These are phyloP conservation scores for Vitis rupestris DNA, from an alignment of 164 flowering plant species.

Conservation along the genomic window DNA sequence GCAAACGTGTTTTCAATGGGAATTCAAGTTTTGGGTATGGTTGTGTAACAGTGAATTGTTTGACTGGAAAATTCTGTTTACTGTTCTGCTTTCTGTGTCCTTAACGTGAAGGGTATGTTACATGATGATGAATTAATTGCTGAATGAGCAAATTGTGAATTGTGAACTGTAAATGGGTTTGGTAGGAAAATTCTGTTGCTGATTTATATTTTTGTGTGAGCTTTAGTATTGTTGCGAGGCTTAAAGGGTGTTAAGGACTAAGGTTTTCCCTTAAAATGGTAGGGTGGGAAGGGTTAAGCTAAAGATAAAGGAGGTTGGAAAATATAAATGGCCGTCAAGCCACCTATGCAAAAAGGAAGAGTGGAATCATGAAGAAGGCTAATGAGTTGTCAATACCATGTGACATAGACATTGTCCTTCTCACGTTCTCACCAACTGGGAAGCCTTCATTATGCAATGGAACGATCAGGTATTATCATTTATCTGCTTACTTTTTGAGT, in stretches of 20 bases:
- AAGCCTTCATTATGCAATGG: constrained; percentile 39
- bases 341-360: constrained; percentile 43
- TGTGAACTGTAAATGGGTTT: not conserved
- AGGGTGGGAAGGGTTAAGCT: constrained; percentile 55
- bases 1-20: too few relatives aligned
- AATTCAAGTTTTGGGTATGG: too few relatives aligned
- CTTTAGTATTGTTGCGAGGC: not conserved
- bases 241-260: not conserved
- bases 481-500: not conserved
- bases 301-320: constrained; percentile 45
- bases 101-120: too few relatives aligned
- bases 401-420: constrained; percentile 40
- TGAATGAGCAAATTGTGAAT: not conserved
- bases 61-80: too few relatives aligned
- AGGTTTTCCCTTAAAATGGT: constrained; percentile 2
- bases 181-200: not conserved
- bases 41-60: too few relatives aligned
- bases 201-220: not conserved
- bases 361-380: constrained; percentile 49
- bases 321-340: constrained; percentile 42
- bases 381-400: constrained; percentile 42
- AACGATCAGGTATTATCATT: constrained; percentile 24
- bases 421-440: constrained; percentile 48
- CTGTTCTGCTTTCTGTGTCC: too few relatives aligned
- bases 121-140: too few relatives aligned